Evolutionary conservation across 1,139 yeast genomes (phyloP), one percentile per base, ranked within the genome.

Genomic region (Scheffersomyces lignicola): DNA sequence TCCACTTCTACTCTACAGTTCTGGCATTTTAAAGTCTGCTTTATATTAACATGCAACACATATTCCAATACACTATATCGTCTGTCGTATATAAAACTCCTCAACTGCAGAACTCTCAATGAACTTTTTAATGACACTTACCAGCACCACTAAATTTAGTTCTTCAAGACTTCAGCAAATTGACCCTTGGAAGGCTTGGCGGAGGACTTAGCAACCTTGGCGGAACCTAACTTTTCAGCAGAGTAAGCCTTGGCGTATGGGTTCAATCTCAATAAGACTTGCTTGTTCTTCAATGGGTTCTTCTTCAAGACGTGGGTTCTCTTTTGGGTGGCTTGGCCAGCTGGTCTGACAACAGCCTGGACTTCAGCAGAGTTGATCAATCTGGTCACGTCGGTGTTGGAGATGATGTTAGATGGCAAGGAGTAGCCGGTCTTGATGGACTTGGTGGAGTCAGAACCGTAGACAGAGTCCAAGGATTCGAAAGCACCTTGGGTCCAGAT

Each of bases 241-340:
- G 96, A 66, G 76, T 80, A 89, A 60, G 92, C 95, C 85, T 88
- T 88, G 63, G 98, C 97, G 83, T 92, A 92, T 57, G 99, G 99
- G 96, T 92, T 94, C 73, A 92, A 85, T 81, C 97, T 88, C 73
- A 89, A 83, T 69, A 89, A 76, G 62, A 89, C 94, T 78, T 88
- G 96, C 83, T 89, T 90, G 97, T 94, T 92, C 92, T 88, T 92
- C 72, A 92, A 89, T 77, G 99, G 98, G 94, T 92, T 92, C 92
- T 88, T 90, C 97, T 92, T 92, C 74, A 83, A 84, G 69, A 86
- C 95, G 80, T 85, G 88, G 55, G 88, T 72, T 74, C 95, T 87
- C 92, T 89, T 88, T 73, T 87, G 94, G 65, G 83, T 75, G 60
- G 94, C 74, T 73, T 84, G 92, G 62, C 95, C 96, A 70, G 96